Base-by-base conservation (phyloP, 2,329 filamentous ascomycete genomes). In the Xylaria sp. region DNA sequence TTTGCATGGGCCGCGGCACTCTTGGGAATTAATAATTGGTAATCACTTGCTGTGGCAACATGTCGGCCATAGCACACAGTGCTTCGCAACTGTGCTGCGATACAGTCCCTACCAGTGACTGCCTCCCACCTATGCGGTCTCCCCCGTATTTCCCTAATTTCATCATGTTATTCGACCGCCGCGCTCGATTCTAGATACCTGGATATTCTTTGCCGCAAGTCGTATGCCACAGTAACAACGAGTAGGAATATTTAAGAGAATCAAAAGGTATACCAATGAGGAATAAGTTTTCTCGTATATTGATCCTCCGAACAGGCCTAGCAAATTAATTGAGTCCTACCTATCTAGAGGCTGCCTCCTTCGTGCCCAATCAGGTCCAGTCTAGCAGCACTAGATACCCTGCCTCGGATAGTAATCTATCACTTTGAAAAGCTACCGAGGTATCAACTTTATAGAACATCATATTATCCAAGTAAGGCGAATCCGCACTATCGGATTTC, bases 401-500 rank as follows among this genome's bases (percentile, higher is more conserved):
- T 37, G 23, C 21, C 33, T 11, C 40, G 17, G 51, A 19, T 25
- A 29, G 37, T 25, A 11, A 19, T 48, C 23, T 35, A 48, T 19
- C 15, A 31, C 13, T 11, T 17, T 56, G 44, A 11, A 17, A 33
- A 29, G 23, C n/a, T n/a, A 37, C 29, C 54, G n/a, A 17, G 19
- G 7, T n/a, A n/a, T n/a, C n/a, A 21, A 3, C n/a, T 29, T 29
- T 43, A 17, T 38, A 38, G 15, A 41, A 38, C 15, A 31, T 38
- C 17, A 47, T 40, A 7, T 35, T 8, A 52, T 27, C 47, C 31
- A 31, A n/a, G 41, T 41, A 56, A 51, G 5, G 10, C 31, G 29
- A 49, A 38, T 37, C 33, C 10, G 17, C 19, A 31, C 57, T 60
- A 60, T 60, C 25, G 40, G 58, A 47, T 60, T 56, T 60, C 58